These are phyloP conservation scores for Eucalyptus erythrocorys DNA, from an alignment of 345 rosid genomes.

Conservation along the genomic window DNA sequence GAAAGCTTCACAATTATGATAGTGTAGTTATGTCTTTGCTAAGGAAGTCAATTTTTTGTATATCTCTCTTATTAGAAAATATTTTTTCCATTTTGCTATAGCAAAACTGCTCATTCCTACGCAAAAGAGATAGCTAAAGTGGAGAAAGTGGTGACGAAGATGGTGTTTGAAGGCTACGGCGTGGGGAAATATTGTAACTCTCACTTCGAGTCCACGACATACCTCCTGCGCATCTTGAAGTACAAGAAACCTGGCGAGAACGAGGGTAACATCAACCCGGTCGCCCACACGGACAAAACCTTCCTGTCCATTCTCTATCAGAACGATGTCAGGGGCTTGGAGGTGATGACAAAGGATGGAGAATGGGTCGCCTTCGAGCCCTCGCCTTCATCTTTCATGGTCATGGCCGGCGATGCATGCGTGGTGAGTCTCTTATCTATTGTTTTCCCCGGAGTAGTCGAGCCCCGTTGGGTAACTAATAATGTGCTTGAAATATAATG, in stretches of 20 bases:
- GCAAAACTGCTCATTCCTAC: constrained; percentile 4
- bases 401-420: constrained; percentile 13
- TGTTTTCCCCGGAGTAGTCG: neutral
- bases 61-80: neutral
- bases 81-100: neutral
- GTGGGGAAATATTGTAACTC: constrained; percentile 8
- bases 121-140: neutral
- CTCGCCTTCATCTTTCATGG: constrained; percentile 3
- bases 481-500: neutral
- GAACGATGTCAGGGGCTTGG: constrained; percentile 14
- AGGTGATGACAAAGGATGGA: constrained; percentile 10
- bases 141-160: constrained; percentile 1
- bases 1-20: neutral
- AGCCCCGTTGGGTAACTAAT: neutral
- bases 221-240: constrained; percentile 10
- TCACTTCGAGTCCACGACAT: neutral
- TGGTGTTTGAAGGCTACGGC: constrained; percentile 14
- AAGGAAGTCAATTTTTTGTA: neutral
- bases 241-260: neutral
- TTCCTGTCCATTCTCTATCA: constrained; percentile 13
- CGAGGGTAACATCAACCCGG: neutral
- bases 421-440: neutral
- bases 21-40: neutral
- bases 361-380: constrained; percentile 7
- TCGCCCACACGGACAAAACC: constrained; percentile 14